phyloP scores from a whole-genome alignment of 2,329 filamentous ascomycete species.

The Rachicladosporium sp. region DNA sequence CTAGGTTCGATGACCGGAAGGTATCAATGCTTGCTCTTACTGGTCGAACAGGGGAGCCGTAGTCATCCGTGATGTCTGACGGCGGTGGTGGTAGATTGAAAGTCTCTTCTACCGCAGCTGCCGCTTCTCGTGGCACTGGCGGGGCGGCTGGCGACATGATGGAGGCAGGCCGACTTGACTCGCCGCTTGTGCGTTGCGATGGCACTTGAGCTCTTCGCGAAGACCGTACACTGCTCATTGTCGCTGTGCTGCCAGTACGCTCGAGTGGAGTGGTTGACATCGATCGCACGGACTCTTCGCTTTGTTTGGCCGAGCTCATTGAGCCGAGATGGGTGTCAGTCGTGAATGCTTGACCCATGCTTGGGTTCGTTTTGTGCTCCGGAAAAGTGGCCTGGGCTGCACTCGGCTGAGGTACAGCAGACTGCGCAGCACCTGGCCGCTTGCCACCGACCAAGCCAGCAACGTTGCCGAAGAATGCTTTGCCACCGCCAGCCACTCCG shows the following conservation, averaged over 20 bases:
- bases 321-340: no score
- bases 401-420: no score
- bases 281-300: slow-evolving; percentile 17
- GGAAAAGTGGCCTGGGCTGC: no score
- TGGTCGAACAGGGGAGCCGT: slow-evolving; percentile 32
- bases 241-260: slow-evolving; percentile 12
- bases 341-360: no score
- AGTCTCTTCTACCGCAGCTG: slow-evolving; percentile 32
- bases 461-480: slow-evolving; percentile 75
- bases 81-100: slow-evolving; percentile 64
- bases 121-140: neutral
- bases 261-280: slow-evolving; percentile 8
- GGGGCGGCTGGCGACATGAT: no score
- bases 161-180: no score
- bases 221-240: slow-evolving; percentile 5
- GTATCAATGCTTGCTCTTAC: slow-evolving; percentile 14
- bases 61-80: slow-evolving; percentile 67
- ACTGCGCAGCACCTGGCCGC: slow-evolving; percentile 2
- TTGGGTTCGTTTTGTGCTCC: no score
- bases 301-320: slow-evolving; percentile 5
- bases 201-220: no score
- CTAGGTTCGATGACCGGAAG: slow-evolving; percentile 11
- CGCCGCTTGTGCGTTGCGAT: no score
- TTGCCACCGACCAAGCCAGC: slow-evolving; percentile 57
- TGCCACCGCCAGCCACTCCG: slow-evolving; percentile 45